These are phyloP conservation scores for Trichoderma atroviride DNA, from an alignment of 2,329 filamentous ascomycete species.

Conservation along the genomic window DNA sequence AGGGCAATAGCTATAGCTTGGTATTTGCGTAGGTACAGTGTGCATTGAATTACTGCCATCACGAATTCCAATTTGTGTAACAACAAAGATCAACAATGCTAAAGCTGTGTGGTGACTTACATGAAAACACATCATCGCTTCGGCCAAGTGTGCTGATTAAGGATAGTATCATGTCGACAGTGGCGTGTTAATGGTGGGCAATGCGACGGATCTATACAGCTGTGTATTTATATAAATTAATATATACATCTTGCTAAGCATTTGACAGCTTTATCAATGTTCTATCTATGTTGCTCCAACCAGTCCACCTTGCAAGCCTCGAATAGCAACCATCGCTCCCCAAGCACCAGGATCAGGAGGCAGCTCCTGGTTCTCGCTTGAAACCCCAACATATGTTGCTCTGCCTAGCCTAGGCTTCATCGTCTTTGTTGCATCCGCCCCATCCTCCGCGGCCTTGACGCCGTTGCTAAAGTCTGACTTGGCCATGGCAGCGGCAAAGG, in stretches of 20 bases:
- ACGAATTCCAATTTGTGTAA: not conserved
- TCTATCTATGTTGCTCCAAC: conserved; percentile 12
- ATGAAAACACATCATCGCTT: not conserved
- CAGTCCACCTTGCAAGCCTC: conserved; percentile 41
- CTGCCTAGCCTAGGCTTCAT: conserved; percentile 68
- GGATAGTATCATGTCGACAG: not conserved
- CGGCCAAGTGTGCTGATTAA: too few relatives aligned
- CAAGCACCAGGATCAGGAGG: conserved; percentile 72
- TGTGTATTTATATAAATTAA: not conserved
- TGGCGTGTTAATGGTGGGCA: not conserved
- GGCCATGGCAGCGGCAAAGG: conserved; percentile 53
- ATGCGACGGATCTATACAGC: not conserved
- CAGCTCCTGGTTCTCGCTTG: conserved; percentile 52
- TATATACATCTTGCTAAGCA: not conserved
- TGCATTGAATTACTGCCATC: not conserved
- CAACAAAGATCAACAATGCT: not conserved
- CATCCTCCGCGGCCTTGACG: conserved; percentile 60
- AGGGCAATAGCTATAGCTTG: not conserved
- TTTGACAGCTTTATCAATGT: too few relatives aligned
- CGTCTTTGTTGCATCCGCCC: conserved; percentile 64
- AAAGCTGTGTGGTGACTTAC: not conserved
- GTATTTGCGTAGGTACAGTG: not conserved
- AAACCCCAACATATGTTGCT: conserved; percentile 67
- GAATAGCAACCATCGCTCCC: conserved; percentile 63
- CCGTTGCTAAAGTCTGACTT: conserved; percentile 57